Base-by-base conservation (phyloP, 345 rosid genomes). In the Nephelium lappaceum region DNA sequence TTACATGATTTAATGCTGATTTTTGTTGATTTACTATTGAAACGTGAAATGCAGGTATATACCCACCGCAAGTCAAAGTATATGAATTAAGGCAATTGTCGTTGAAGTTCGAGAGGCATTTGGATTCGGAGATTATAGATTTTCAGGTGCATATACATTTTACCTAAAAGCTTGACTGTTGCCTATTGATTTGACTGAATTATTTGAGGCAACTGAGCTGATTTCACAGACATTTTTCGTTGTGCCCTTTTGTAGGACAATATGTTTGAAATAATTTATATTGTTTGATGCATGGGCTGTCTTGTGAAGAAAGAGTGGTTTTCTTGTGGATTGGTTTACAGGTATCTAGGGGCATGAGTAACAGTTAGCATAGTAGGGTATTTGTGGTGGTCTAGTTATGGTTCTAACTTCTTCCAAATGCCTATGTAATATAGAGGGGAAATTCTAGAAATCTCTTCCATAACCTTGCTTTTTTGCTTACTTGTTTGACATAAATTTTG, bases 31-130 rank as follows among this genome's bases (percentile, higher is more conserved):
- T 78, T 3, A 12, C 72, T 74, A 15, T 67, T 71, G 76, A 60
- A 60, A 7, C 1, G 62, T 21, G 51, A 78, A 64, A 63, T 78
- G 72, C 80, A 91, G 99, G 97, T 55, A 89, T 93, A 82, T 89
- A 94, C 79, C 99, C 97, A 24, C 99, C 98, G 23, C 98, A 94
- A 76, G 84, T 94, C 53, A 91, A 96, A 87, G 99, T 94, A 51
- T 94, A 92, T 39, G 97, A 94, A 84, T 88, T 92, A 23, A 85
- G 90, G 62, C 85, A 96, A 74, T 87, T 89, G 16, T 84, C 94
- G 1, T 57, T 96, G 92, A 96, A 96, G 88, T 96, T 96, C 82
- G 98, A 93, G 83, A 90, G 97, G 72, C 98, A 92, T 83, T 81
- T 95, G 49, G 96, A 81, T 42, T 89, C 97, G 0, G 97, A 96